Percentiles rank a stretch among this genome's conserved stretches.
phyloP scores from a whole-genome alignment of 1,284 basidiomycete species.

The Coriolopsis trogii region DNA sequence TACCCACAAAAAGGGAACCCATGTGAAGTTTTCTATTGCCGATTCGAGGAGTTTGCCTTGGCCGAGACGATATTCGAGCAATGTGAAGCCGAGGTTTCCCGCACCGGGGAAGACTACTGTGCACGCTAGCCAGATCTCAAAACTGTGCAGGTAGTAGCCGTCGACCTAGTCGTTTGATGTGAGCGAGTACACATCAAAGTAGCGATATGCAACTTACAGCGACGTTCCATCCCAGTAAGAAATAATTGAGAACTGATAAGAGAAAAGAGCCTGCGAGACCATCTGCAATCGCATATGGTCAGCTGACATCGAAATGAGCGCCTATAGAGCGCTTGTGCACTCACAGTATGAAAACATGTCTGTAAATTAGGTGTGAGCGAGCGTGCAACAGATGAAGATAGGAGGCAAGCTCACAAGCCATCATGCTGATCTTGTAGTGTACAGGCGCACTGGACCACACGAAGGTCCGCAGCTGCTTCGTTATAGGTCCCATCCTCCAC shows the following conservation, averaged over 20 bases:
- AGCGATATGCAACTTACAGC: conserved; percentile 37
- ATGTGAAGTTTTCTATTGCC: conserved; percentile 68
- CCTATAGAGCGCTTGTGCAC: conserved; percentile 22
- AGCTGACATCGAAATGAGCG: background rate
- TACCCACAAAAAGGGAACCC: conserved; percentile 81
- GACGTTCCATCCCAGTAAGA: conserved; percentile 64
- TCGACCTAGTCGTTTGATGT: conserved; percentile 37
- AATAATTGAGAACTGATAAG: conserved; percentile 73
- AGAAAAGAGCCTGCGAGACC: conserved; percentile 72
- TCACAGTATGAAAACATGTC: conserved; percentile 88
- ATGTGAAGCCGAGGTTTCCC: conserved; percentile 71
- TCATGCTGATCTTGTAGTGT: conserved; percentile 83
- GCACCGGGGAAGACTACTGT: conserved; percentile 79
- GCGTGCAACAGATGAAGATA: conserved; percentile 20
- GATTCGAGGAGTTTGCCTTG: conserved; percentile 56
- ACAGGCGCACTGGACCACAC: conserved; percentile 76
- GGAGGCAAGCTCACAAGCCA: conserved; percentile 68
- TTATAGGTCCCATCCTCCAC: conserved; percentile 77
- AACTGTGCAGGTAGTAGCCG: conserved; percentile 70
- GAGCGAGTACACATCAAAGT: background rate
- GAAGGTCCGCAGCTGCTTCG: conserved; percentile 74
- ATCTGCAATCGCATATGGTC: conserved; percentile 41
- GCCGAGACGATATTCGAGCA: conserved; percentile 79
- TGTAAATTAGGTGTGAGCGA: conserved; percentile 18
- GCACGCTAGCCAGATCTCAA: conserved; percentile 79